Base-by-base conservation (phyloP, 768 basidiomycete species). In the Paxillus rubicundulus region DNA sequence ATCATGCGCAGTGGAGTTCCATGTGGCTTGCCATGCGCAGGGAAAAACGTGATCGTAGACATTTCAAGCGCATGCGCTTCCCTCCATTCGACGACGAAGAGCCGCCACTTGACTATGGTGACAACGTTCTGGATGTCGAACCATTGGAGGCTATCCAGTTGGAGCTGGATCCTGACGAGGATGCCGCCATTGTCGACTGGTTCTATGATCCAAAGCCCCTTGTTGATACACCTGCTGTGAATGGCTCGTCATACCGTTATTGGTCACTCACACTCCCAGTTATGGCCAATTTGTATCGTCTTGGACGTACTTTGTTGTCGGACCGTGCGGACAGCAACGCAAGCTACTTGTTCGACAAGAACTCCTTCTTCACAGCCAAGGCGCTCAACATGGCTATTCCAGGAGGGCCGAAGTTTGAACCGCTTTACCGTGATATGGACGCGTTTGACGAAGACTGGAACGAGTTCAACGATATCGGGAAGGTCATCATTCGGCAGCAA, bases 1-100 rank as follows among this genome's bases (percentile, higher is more conserved):
- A 97, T 71, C 97, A 99, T 69, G 93, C 97, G 1, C 97, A 98
- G 65, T 99, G 97, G 97, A 95, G 92, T 67, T 90, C 92, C 5
- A 99, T 99, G 97, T 99, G 97, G 97, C 77, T 99, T 42, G 96
- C 97, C 10, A 99, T 99, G 97, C 81, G 97, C 54, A 78, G 97
- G 55, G 97, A 99, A 75, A 99, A 99, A 77, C 84, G 97, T 52
- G 97, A 99, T 69, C 89, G 97, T 67, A 78, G 96, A 53, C 97
- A 99, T 71, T 99, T 99, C 78, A 99, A 99, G 77, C 92, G 97
- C 42, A 98, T 99, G 94, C 86, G 96, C 20, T 99, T 98, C 75
- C 97, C 97, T 20, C 97, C 96, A 0, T 99, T 98, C 67, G 97
- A 99, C 66, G 97, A 98, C 66, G 96, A 99, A 73, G 97, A 99